Conservation (phyloP, 352 stramenopile genomes). For the Ochromonadaceae sp. region DNA sequence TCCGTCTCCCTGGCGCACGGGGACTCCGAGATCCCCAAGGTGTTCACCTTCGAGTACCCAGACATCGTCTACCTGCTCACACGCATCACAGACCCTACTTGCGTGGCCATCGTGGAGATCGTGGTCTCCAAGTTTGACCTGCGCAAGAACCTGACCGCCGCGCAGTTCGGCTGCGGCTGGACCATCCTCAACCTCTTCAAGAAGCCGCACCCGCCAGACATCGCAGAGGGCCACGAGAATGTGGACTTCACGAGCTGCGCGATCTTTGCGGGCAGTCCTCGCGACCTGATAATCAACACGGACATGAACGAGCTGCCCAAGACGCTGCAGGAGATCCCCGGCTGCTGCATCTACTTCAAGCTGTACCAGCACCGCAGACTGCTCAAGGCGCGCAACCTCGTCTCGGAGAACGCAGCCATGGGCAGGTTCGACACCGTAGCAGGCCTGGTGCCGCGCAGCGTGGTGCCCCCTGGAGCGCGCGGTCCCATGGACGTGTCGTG, state of each 20-base stretch:
- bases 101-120: conserved; percentile 74
- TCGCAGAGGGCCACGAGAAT: conserved; percentile 17
- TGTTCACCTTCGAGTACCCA: conserved; percentile 22
- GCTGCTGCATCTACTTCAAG: background rate
- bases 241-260: background rate
- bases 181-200: conserved; percentile 67
- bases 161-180: conserved; percentile 63
- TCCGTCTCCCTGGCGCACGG: background rate
- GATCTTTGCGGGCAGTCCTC: conserved; percentile 50
- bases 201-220: conserved; percentile 15
- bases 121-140: conserved; percentile 66
- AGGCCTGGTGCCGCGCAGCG: background rate
- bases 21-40: background rate
- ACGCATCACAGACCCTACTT: conserved; percentile 63
- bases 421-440: conserved; percentile 28
- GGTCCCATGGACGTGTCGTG: background rate
- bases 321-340: background rate
- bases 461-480: background rate
- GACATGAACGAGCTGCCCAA: conserved; percentile 43
- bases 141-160: conserved; percentile 42
- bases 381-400: conserved; percentile 38
- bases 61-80: conserved; percentile 59
- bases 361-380: conserved; percentile 40
- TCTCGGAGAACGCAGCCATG: conserved; percentile 67
- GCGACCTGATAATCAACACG: conserved; percentile 37